These are phyloP conservation scores for Penicillium lividum DNA, from an alignment of 495 filamentous ascomycete species.

Conservation along the genomic window DNA sequence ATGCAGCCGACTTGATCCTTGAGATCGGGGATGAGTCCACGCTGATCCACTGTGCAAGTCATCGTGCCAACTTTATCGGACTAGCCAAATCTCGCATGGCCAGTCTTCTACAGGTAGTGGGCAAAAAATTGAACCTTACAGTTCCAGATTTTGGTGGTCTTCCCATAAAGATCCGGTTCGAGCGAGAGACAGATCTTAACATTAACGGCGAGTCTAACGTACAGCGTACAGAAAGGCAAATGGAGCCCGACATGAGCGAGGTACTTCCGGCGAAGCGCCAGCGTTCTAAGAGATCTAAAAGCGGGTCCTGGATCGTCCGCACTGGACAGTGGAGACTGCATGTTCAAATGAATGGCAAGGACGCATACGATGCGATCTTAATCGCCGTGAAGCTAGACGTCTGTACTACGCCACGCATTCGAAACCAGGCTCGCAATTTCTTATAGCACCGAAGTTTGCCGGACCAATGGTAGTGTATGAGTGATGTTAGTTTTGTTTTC, in stretches of 20 bases:
- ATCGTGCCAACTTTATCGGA: slow-evolving; percentile 71
- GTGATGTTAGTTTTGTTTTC: too few species aligned
- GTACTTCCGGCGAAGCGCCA: slow-evolving; percentile 52
- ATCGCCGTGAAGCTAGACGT: slow-evolving; percentile 82
- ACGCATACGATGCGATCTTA: slow-evolving; percentile 58
- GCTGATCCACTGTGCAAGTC: slow-evolving; percentile 54
- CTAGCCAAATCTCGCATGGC: slow-evolving; percentile 66
- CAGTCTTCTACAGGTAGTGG: slow-evolving; percentile 74
- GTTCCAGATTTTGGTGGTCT: slow-evolving; percentile 13
- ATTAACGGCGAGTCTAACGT: slow-evolving; percentile 60
- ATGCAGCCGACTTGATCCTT: slow-evolving; percentile 70
- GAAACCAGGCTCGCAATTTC: slow-evolving; percentile 71
- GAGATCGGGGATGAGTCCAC: slow-evolving; percentile 74
- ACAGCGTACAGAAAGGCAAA: slow-evolving; percentile 1
- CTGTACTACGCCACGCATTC: slow-evolving; percentile 61
- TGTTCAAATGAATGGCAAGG: slow-evolving; percentile 44
- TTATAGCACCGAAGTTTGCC: too few species aligned
- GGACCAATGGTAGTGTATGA: too few species aligned
- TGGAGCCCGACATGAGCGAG: slow-evolving; percentile 9
- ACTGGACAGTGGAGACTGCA: slow-evolving; percentile 83
- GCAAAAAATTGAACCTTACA: slow-evolving; percentile 75
- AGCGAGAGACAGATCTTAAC: slow-evolving; percentile 64
- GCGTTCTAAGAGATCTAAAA: slow-evolving; percentile 30
- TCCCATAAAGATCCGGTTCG: slow-evolving; percentile 64
- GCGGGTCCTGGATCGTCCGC: slow-evolving; percentile 65